Conservation (phyloP, 139 green algal species). For the Ulvella scutata region DNA sequence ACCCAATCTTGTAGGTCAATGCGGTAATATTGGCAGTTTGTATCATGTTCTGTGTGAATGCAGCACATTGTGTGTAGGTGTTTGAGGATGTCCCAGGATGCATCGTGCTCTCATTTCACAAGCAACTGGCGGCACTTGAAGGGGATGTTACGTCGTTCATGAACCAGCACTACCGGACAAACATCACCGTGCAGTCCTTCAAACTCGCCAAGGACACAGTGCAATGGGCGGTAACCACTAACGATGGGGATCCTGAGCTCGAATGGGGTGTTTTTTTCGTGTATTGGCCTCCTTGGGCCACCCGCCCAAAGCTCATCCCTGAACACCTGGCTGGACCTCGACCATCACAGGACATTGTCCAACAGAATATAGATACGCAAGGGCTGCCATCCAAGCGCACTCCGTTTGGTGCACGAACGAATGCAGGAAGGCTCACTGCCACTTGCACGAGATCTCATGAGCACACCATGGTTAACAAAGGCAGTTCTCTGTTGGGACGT, state of each 20-base stretch:
- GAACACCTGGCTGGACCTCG: neutral
- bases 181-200: neutral
- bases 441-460: too few relatives aligned
- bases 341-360: neutral
- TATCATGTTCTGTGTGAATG: too few relatives aligned
- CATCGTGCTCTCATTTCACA: neutral
- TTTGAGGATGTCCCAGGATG: neutral
- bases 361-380: neutral
- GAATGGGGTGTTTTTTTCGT: neutral
- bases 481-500: too few relatives aligned
- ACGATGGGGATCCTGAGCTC: neutral
- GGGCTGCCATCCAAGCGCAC: neutral
- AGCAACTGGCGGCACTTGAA: neutral
- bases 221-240: neutral
- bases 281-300: neutral
- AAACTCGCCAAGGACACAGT: neutral
- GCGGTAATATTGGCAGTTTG: too few relatives aligned
- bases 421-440: neutral
- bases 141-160: neutral
- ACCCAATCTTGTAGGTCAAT: too few relatives aligned
- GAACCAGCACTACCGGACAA: slow-evolving; percentile 2
- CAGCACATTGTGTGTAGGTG: too few relatives aligned
- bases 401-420: neutral
- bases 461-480: too few relatives aligned
- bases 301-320: neutral